These are phyloP conservation scores for Candida pseudoglaebosa DNA, from an alignment of 805 yeast species.

Conservation along the genomic window DNA sequence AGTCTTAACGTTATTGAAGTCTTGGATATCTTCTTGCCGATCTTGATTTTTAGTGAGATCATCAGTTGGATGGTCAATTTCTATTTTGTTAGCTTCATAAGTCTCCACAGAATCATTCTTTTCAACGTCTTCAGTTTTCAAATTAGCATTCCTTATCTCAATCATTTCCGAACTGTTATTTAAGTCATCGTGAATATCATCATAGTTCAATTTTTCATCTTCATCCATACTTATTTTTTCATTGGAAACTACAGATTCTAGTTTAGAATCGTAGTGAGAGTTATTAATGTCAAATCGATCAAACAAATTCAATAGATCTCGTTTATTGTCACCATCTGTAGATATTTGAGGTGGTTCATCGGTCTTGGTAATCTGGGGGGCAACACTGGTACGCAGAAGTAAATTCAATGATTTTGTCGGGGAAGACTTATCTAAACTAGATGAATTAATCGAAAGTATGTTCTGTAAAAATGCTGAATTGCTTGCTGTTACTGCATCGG, in stretches of 20 bases:
- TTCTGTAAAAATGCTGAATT: slow-evolving; percentile 4
- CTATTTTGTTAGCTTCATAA: too few species aligned
- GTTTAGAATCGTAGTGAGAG: not conserved
- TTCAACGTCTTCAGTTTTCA: not conserved
- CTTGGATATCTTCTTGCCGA: not conserved
- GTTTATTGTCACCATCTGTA: slow-evolving; percentile 4
- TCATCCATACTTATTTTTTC: slow-evolving; percentile 4
- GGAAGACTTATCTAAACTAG: slow-evolving; percentile 1
- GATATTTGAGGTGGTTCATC: slow-evolving; percentile 1
- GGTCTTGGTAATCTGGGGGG: not conserved
- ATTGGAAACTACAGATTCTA: slow-evolving; percentile 1
- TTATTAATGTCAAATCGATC: slow-evolving; percentile 30
- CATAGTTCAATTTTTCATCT: slow-evolving; percentile 8
- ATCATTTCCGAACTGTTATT: not conserved
- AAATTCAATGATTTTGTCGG: slow-evolving; percentile 2
- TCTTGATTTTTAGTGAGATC: not conserved
- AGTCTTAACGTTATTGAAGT: too few species aligned
- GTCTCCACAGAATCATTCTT: not conserved
- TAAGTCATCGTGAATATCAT: slow-evolving; percentile 4
- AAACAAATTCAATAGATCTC: slow-evolving; percentile 29
- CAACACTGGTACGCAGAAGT: slow-evolving; percentile 2
- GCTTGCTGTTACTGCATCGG: not conserved
- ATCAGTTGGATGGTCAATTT: not conserved
- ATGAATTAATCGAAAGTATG: not conserved
- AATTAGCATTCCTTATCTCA: not conserved